These are phyloP conservation scores for Penicillium oxalicum DNA, from an alignment of 2,329 filamentous ascomycete species.

Conservation along the genomic window DNA sequence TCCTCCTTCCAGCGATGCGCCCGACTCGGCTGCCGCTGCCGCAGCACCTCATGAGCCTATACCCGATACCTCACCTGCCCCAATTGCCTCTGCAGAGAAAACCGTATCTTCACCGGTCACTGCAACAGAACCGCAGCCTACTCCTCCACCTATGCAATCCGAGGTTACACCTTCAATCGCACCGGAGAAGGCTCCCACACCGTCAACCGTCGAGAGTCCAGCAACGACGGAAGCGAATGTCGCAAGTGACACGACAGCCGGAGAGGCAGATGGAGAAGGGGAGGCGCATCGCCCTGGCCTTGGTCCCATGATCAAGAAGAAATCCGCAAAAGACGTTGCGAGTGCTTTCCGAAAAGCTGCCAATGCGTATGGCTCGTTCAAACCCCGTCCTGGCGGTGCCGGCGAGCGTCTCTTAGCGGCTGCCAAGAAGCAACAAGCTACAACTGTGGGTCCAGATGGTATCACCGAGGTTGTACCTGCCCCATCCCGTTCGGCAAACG, in stretches of 20 bases:
- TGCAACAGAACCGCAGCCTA: slow-evolving; percentile 12
- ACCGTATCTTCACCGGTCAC: too few species aligned
- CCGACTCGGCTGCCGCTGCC: slow-evolving; percentile 31
- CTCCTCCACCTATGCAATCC: slow-evolving; percentile 12
- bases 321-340: slow-evolving; percentile 65
- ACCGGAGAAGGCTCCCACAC: slow-evolving; percentile 8
- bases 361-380: slow-evolving; percentile 66
- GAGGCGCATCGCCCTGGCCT: slow-evolving; percentile 65
- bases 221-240: slow-evolving; percentile 8
- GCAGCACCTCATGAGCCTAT: slow-evolving; percentile 11
- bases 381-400: slow-evolving; percentile 79
- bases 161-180: slow-evolving; percentile 13
- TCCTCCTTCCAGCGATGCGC: slow-evolving; percentile 24
- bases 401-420: slow-evolving; percentile 68
- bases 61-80: slow-evolving; percentile 6
- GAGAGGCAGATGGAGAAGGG: slow-evolving; percentile 48
- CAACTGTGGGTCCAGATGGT: slow-evolving; percentile 70
- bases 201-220: slow-evolving; percentile 1
- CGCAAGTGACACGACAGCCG: slow-evolving; percentile 12
- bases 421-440: slow-evolving; percentile 47
- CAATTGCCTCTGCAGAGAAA: slow-evolving; percentile 17
- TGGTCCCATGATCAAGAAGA: slow-evolving; percentile 84
- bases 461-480: slow-evolving; percentile 84
- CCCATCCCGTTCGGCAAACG: slow-evolving; percentile 48
- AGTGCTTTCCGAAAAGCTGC: slow-evolving; percentile 76